Base-by-base conservation (phyloP, 2,329 filamentous ascomycete species). In the Nothophaeocryptopus gaeumannii region DNA sequence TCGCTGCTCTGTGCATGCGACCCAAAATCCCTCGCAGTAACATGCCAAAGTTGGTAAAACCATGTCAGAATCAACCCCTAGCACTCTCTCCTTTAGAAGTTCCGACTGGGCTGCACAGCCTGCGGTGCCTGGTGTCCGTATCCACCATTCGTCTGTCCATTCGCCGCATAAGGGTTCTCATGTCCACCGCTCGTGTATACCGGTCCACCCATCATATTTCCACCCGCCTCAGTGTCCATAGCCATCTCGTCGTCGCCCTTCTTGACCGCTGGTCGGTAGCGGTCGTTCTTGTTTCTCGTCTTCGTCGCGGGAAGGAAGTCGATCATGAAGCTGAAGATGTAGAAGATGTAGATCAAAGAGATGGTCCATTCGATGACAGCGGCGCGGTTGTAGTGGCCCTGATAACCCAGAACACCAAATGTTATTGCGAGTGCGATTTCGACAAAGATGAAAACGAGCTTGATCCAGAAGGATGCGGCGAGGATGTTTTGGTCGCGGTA, bases 291-390 rank as follows among this genome's bases (percentile, higher is more conserved):
- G 59, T 73, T 67, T 58, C 78, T 82, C 10, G 83, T 86, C 54
- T 79, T 75, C 2, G 86, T 76, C 9, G 89, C 88, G 0, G 93
- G 93, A 56, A 88, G 78, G 42, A 99, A 82, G 72, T 99, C 92
- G 66, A 96, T 78, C 63, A 86, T 79, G 75, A 95, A 97, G 54
- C 51, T 58, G 55, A 92, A 79, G 54, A 95, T 78, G 72, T 96
- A 97, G 65, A 91, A 86, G 45, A 87, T 88, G 73, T 91, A 96
- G 65, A 96, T 77, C 64, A 95, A 83, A 30, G 89, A 82, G 57
- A 96, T 83, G 53, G 82, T 68, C 82, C 82, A 86, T 72, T 97
- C 92, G 30, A 96, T 70, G 45, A 95, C 73, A 5, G 90, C 93
- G 34, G 85, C 89, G 1, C 74, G 70, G 68, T 93, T 85, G 61